phyloP scores from a whole-genome alignment of 495 filamentous ascomycete genomes.

The Thozetella sp. region DNA sequence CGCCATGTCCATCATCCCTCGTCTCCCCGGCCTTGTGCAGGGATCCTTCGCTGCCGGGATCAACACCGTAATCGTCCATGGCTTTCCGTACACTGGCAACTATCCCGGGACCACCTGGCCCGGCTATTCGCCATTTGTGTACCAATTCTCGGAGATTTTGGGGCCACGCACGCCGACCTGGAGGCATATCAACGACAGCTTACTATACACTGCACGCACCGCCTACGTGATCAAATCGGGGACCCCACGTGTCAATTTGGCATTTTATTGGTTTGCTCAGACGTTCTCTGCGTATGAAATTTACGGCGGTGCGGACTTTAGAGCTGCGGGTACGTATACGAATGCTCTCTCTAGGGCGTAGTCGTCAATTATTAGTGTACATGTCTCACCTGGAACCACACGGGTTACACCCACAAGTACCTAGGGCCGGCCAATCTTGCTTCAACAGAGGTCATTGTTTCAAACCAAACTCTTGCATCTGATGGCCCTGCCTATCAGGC shows the following conservation, averaged over 20 bases:
- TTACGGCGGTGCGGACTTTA: constrained; percentile 10
- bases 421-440: constrained; percentile 49
- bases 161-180: constrained; percentile 44
- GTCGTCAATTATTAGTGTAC: no score
- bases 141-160: constrained; percentile 44
- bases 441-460: constrained; percentile 31
- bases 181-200: constrained; percentile 34
- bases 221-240: constrained; percentile 39
- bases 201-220: constrained; percentile 40
- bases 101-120: constrained; percentile 45
- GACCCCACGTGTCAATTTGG: constrained; percentile 41
- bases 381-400: no score
- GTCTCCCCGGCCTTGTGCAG: constrained; percentile 27
- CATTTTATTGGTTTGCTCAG: constrained; percentile 28
- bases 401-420: constrained; percentile 52
- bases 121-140: constrained; percentile 46
- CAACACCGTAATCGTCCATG: constrained; percentile 49
- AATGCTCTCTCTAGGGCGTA: no score
- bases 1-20: constrained; percentile 18
- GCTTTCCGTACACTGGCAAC: constrained; percentile 38
- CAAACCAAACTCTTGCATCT: constrained; percentile 33
- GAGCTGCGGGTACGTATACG: constrained; percentile 15
- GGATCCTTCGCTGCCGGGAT: constrained; percentile 39
- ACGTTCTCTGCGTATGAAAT: constrained; percentile 13
- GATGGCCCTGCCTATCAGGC: constrained; percentile 45